These are phyloP conservation scores for Pleurotus tuber-regium DNA, from an alignment of 768 basidiomycete genomes.

Conservation along the genomic window DNA sequence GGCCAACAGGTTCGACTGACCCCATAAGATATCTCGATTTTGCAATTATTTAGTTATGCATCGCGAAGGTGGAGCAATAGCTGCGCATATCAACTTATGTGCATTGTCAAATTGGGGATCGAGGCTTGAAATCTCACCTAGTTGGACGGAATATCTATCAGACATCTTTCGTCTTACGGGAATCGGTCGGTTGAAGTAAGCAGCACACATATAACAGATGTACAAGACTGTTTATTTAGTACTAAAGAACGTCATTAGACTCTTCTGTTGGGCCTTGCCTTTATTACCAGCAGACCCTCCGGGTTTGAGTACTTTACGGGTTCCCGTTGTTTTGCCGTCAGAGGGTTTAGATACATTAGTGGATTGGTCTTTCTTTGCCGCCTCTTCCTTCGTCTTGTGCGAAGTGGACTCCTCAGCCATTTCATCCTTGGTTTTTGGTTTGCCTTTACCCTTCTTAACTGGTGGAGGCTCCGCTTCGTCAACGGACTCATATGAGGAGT, in stretches of 20 bases:
- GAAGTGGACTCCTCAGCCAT: not conserved
- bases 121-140: too few species aligned
- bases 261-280: not conserved
- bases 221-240: too few species aligned
- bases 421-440: not conserved
- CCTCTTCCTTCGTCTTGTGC: not conserved
- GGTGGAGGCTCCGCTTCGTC: conserved; percentile 49
- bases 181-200: too few species aligned
- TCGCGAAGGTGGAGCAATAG: too few species aligned
- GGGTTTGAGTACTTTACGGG: conserved; percentile 1
- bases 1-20: too few species aligned
- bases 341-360: not conserved
- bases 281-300: not conserved
- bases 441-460: conserved; percentile 18
- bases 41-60: too few species aligned
- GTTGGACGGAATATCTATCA: too few species aligned
- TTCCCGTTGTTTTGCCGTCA: not conserved
- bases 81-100: too few species aligned
- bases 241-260: conserved; percentile 5
- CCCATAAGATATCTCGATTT: too few species aligned
- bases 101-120: too few species aligned
- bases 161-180: too few species aligned
- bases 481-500: conserved; percentile 79
- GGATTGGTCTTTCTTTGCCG: not conserved
- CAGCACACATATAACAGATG: too few species aligned